Conservation (phyloP, 176 grass and related monocot genomes). For the Melocanna baccifera region DNA sequence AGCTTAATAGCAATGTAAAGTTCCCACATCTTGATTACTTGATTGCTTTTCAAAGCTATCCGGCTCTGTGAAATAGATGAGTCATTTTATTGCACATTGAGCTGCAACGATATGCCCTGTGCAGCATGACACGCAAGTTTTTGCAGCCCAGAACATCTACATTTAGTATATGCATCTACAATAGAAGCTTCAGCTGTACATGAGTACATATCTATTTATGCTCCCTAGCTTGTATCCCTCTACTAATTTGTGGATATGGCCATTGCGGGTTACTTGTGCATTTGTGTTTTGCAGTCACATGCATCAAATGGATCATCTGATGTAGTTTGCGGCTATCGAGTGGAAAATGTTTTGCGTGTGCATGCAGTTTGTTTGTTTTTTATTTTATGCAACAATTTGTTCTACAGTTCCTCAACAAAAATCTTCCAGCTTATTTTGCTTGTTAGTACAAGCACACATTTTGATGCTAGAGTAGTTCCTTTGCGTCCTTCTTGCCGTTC, state of each 20-base stretch:
- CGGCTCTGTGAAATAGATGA: not conserved
- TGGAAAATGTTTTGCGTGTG: not conserved
- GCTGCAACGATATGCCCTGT: not conserved
- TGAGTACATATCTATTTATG: not conserved
- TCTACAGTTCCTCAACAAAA: constrained; percentile 1
- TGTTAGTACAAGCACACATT: constrained; percentile 16
- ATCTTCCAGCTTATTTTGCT: not conserved
- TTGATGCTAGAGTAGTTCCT: constrained; percentile 23
- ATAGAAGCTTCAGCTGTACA: constrained; percentile 13
- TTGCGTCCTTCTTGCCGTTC: not conserved
- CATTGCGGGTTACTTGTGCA: not conserved
- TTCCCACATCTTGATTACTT: constrained; percentile 8
- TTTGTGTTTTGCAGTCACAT: constrained; percentile 14
- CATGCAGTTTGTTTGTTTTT: not conserved
- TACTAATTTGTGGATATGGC: constrained; percentile 3
- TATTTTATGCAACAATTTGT: not conserved
- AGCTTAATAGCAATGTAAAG: constrained; percentile 66
- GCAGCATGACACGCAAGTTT: not conserved
- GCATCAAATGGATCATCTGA: constrained; percentile 2
- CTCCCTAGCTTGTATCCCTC: not conserved
- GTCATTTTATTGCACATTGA: constrained; percentile 18
- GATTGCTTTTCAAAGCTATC: not conserved
- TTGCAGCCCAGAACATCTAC: not conserved
- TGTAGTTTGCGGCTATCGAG: not conserved
- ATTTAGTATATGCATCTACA: constrained; percentile 17